Percentiles rank a stretch among this genome's conserved stretches.
phyloP scores from a whole-genome alignment of 1,284 basidiomycete species.

The Leccinum pallidistipes region DNA sequence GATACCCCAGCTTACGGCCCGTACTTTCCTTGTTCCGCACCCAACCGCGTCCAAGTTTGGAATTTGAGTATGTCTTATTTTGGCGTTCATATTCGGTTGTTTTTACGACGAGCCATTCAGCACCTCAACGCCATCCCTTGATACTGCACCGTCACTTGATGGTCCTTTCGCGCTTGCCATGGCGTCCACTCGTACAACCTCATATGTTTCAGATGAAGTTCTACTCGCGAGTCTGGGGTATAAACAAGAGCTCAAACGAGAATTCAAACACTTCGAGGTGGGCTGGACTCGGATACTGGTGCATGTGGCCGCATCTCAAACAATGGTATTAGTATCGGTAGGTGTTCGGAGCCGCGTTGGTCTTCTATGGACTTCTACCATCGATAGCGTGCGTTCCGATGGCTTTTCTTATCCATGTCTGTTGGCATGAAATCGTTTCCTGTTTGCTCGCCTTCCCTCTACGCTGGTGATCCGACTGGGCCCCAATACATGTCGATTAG shows the following conservation, averaged over 20 bases:
- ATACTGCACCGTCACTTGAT: not conserved
- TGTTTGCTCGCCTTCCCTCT: conserved; percentile 1
- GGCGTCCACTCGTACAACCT: not conserved
- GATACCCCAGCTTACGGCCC: not conserved
- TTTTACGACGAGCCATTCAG: not conserved
- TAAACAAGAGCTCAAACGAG: conserved; percentile 45
- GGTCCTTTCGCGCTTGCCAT: not conserved
- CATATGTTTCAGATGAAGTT: conserved; percentile 28
- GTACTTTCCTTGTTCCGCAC: not conserved
- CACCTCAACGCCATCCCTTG: not conserved
- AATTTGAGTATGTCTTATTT: not conserved
- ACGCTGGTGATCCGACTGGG: not conserved
- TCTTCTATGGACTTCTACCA: conserved; percentile 42
- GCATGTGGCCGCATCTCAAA: not conserved
- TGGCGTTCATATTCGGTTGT: not conserved
- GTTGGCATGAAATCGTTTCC: conserved; percentile 32
- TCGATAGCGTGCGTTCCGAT: conserved; percentile 37
- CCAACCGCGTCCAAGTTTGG: not conserved
- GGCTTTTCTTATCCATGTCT: not conserved
- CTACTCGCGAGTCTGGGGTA: conserved; percentile 41
- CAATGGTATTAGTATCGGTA: conserved; percentile 3
- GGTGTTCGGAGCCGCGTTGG: conserved; percentile 37
- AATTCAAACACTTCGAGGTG: conserved; percentile 24
- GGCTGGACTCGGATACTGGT: not conserved
- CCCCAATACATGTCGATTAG: conserved; percentile 38